Evolutionary conservation across 2,329 filamentous ascomycete species (phyloP).

Genomic region (Hypoxylon sp.): DNA sequence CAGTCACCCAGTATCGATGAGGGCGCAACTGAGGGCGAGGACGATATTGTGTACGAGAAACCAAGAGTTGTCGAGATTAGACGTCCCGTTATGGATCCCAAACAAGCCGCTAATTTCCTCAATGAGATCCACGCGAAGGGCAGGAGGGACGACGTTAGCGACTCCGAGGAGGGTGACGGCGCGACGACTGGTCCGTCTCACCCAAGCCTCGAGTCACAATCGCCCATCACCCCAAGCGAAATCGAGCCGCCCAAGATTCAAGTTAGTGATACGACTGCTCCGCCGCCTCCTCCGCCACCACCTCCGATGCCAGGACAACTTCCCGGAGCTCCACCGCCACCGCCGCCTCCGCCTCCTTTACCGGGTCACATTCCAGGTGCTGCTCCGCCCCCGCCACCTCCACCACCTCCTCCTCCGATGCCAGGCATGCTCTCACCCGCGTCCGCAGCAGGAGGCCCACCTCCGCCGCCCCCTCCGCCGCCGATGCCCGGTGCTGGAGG

Average conservation of each 20-base stretch:
- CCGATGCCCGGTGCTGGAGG: slow-evolving; percentile 60
- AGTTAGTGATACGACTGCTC: slow-evolving; percentile 62
- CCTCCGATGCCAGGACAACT: slow-evolving; percentile 49
- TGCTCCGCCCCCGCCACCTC: slow-evolving; percentile 62
- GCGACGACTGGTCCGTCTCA: slow-evolving; percentile 82
- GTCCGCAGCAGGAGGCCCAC: slow-evolving; percentile 54
- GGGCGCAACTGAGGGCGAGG: slow-evolving; percentile 64
- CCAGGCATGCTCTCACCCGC: slow-evolving; percentile 57
- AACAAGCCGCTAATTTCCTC: slow-evolving; percentile 76
- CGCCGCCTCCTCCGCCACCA: slow-evolving; percentile 59
- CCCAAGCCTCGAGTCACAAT: slow-evolving; percentile 79
- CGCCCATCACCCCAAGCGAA: slow-evolving; percentile 77
- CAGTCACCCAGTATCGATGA: slow-evolving; percentile 56
- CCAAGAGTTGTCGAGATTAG: slow-evolving; percentile 84
- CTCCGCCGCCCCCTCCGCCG: slow-evolving; percentile 65
- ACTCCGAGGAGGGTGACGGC: slow-evolving; percentile 78
- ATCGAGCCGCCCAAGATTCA: slow-evolving; percentile 72
- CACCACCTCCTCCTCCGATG: slow-evolving; percentile 65
- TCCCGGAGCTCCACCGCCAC: slow-evolving; percentile 53
- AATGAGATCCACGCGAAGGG: slow-evolving; percentile 82
- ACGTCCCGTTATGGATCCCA: slow-evolving; percentile 76
- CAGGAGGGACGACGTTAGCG: slow-evolving; percentile 79
- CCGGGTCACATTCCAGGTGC: slow-evolving; percentile 53
- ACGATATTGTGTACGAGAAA: slow-evolving; percentile 80
- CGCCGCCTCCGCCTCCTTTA: slow-evolving; percentile 57